Percentiles rank a stretch among this genome's conserved stretches.
phyloP scores from a whole-genome alignment of 2,329 filamentous ascomycete genomes.

The Aaosphaeria arxii region DNA sequence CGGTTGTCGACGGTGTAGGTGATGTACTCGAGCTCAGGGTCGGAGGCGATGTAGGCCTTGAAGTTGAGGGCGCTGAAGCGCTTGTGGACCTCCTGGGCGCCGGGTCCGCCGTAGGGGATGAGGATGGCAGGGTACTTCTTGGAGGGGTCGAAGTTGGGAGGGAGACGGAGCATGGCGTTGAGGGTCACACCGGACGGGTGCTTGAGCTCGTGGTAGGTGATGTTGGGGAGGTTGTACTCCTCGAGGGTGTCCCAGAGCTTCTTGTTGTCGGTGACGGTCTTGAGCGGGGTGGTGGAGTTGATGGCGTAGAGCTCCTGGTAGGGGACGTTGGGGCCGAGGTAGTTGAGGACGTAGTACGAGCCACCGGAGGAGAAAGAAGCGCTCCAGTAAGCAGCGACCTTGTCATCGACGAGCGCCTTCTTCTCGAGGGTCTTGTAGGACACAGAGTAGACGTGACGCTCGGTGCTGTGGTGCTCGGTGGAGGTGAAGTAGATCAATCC shows the following conservation, averaged over 20 bases:
- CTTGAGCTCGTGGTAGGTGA: conserved; percentile 61
- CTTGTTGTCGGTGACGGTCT: conserved; percentile 61
- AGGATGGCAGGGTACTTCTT: conserved; percentile 67
- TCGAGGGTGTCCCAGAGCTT: conserved; percentile 54
- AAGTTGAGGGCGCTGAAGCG: conserved; percentile 55
- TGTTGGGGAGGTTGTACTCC: conserved; percentile 61
- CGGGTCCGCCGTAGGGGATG: conserved; percentile 66
- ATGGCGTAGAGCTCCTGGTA: conserved; percentile 65
- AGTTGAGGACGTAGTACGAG: conserved; percentile 64
- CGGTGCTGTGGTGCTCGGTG: conserved; percentile 63
- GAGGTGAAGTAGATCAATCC: conserved; percentile 63
- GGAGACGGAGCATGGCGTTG: conserved; percentile 64
- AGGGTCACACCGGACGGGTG: conserved; percentile 61
- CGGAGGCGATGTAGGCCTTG: conserved; percentile 63
- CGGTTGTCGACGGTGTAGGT: conserved; percentile 68
- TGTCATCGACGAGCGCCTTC: conserved; percentile 61
- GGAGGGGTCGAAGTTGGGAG: conserved; percentile 59
- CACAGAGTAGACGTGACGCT: conserved; percentile 66
- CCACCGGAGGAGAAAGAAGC: conserved; percentile 63
- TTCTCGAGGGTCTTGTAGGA: conserved; percentile 55
- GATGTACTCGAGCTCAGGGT: conserved; percentile 66
- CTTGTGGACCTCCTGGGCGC: conserved; percentile 61
- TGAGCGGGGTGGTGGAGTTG: conserved; percentile 55
- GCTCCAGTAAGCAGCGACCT: conserved; percentile 56
- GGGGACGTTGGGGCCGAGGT: conserved; percentile 64